Base-by-base conservation (phyloP, 768 basidiomycete species). In the Boletus reticulatus region DNA sequence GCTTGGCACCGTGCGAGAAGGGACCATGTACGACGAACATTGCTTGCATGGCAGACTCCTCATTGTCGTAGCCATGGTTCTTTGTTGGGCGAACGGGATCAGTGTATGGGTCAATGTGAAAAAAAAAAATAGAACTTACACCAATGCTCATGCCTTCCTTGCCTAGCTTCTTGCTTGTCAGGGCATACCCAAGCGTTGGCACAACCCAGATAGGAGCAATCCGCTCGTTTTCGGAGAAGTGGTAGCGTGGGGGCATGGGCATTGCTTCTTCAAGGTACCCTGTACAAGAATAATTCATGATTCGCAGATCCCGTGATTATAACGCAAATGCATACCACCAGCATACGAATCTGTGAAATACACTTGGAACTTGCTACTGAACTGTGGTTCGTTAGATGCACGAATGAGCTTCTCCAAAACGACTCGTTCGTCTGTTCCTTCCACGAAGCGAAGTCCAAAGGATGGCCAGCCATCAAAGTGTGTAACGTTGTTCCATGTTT, bases 11-110 rank as follows among this genome's bases (percentile, higher is more conserved):
- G 12, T 82, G 72, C 14, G 88, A 84, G 70, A 94, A 94, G 0
- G 94, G 94, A 1, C 94, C 94, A 66, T 94, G 92, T 11, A 92
- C 93, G 54, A 96, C 86, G 70, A 96, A 95, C 67, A 92, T 87
- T 3, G 93, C 93, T 48, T 85, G 83, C 94, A 96, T 96, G 7
- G 87, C 76, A 13, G 76, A 64, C 41, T 85, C 83, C 17, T 80
- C 69, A 61, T 94, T 94, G 68, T 95, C 93, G 66, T 94, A 97
- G 7, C 94, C 94, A 62, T 97, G 94, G 56, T 85, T 93, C 89
- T 92, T 61, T 32, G 60, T 49, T 17, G 12, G 48, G 19, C 14
- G 27, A 19, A 53, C 6, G n/a, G n/a, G 13, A 37, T 63, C 43
- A 58, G 37, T 6, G 13, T 36, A 42, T 14, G 27, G 6, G 17